Base-by-base conservation (phyloP, 2,329 filamentous ascomycete genomes). In the Botrytis fabae region DNA sequence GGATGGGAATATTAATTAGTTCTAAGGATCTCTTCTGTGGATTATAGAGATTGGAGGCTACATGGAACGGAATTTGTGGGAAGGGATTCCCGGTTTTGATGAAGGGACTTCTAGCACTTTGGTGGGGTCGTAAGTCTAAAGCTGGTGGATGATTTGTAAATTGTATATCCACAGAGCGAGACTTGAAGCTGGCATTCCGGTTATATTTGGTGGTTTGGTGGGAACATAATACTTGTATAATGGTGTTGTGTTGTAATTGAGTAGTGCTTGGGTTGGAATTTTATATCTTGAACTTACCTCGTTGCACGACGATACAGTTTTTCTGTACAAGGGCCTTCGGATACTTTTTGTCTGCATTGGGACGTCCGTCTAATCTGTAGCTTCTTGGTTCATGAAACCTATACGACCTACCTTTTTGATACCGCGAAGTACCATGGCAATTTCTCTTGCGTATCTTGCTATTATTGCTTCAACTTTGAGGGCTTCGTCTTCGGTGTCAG, bases 391-490 rank as follows among this genome's bases (percentile, higher is more conserved):
- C 6, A 28, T 28, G 16, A 2, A 16, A n/a, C 14, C 40, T 46
- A 28, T 68, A 22, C 25, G 28, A 32, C 22, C 35, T 32, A 16
- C 66, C 48, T 16, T 40, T 62, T 69, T 73, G 2, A 46, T 14
- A 46, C 77, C 71, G 60, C 72, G 61, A 42, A 77, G 42, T 28
- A 63, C n/a, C 2, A 77, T 73, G 2, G 74, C 18, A 65, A 78
- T 77, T 54, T 76, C 75, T 1, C 77, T 74, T 18, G 77, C 48
- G 1, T 62, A 64, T 18, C 57, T n/a, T 9, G 73, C 22, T 20
- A 74, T 44, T 54, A 75, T 75, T 10, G 48, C 60, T 72, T 79
- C 76, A 1, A 70, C 46, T 69, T 74, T 76, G 5, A 78, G 66
- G 18, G 73, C 70, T 3, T 35, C 44, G 2, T 72, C 68, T 32